Conservation (phyloP, 257 asterid genomes). For the Gentiana macrophylla region DNA sequence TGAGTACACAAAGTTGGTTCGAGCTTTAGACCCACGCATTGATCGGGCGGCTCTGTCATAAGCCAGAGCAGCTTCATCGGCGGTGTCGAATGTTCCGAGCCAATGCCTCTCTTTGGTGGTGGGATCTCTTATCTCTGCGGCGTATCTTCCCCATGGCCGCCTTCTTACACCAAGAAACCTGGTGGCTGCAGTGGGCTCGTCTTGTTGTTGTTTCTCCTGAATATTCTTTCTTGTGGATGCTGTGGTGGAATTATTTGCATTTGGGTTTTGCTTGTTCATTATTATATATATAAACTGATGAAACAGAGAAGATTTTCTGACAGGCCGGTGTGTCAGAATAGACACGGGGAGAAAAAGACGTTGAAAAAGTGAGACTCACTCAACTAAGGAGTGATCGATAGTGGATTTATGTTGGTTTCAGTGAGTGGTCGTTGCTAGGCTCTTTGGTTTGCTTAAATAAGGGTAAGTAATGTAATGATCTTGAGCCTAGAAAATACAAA, state of each 20-base stretch:
- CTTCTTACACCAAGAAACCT: slow-evolving; percentile 68
- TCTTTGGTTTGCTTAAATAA: no score
- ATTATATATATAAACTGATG: not conserved
- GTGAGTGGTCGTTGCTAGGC: no score
- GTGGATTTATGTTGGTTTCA: no score
- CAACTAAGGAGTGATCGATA: no score
- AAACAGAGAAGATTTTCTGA: no score
- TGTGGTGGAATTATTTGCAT: slow-evolving; percentile 8
- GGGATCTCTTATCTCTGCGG: slow-evolving; percentile 84
- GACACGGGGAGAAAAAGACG: no score
- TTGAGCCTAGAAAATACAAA: no score
- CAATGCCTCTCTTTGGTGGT: slow-evolving; percentile 77
- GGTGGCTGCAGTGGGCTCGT: slow-evolving; percentile 3
- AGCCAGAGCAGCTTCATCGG: slow-evolving; percentile 85
- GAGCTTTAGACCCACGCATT: slow-evolving; percentile 59
- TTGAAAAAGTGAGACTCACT: no score
- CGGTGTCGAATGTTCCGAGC: slow-evolving; percentile 87
- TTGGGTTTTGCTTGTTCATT: not conserved
- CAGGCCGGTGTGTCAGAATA: no score
- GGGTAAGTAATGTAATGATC: no score
- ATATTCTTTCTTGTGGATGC: slow-evolving; percentile 48
- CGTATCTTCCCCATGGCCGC: slow-evolving; percentile 90
- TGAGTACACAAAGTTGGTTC: slow-evolving; percentile 84
- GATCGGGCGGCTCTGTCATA: slow-evolving; percentile 84
- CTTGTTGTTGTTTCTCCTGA: slow-evolving; percentile 19